Conservation (phyloP, 176 grass and related monocot genomes). For the Oryza meyeriana region DNA sequence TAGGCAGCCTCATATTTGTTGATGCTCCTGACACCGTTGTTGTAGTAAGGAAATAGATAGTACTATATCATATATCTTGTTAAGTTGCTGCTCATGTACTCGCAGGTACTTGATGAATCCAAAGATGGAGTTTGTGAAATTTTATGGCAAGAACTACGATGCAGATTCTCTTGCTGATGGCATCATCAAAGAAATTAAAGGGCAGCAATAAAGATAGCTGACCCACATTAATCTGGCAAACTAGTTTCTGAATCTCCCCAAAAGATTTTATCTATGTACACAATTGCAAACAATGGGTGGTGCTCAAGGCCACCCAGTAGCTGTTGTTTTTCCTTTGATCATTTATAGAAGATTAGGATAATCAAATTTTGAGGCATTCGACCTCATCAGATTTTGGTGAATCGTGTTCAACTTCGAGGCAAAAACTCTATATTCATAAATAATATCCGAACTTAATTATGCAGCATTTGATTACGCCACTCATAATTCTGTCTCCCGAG, state of each 20-base stretch:
- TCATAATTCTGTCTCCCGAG: not conserved
- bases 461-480: no score
- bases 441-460: not conserved
- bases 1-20: not conserved
- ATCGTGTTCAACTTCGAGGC: not conserved
- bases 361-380: not conserved
- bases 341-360: not conserved
- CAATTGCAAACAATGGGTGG: not conserved
- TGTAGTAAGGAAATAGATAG: not conserved
- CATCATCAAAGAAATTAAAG: constrained; percentile 62
- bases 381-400: not conserved
- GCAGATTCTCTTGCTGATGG: constrained; percentile 63
- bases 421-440: not conserved
- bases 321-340: not conserved
- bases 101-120: constrained; percentile 88
- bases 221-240: not conserved
- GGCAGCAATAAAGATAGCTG: constrained; percentile 26
- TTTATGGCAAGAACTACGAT: constrained; percentile 79
- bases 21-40: not conserved
- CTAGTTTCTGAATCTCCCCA: not conserved
- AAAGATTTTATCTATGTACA: not conserved
- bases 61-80: not conserved
- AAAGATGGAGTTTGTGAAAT: constrained; percentile 73
- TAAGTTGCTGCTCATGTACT: not conserved
- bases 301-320: not conserved